Base-by-base conservation (phyloP, 73 alveolate genomes). In the Paramecium primaurelia region DNA sequence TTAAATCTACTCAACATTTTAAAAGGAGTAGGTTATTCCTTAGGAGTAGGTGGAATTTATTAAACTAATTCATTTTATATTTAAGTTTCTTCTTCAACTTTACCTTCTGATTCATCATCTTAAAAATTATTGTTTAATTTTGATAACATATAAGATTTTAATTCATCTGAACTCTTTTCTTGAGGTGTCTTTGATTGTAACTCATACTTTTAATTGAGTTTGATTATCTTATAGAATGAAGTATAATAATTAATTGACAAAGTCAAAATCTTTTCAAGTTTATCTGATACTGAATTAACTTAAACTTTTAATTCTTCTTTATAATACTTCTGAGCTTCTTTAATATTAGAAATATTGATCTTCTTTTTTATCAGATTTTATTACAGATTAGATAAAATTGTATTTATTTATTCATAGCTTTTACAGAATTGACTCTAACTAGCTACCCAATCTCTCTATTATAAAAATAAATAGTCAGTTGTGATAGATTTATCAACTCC, bases 401-500 rank as follows among this genome's bases (percentile, higher is more conserved):
- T 4, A 12, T 22, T 36, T 12, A 80, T 40, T 9, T 10, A 49
- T 8, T 40, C 77, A 80, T 80, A 80, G 26, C 18, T 80, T 40
- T 40, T 42, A 8, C 91, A 80, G 58, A 80, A 80, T 36, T 25
- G 20, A 45, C 91, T 42, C 8, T 45, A 49, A 45, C 71, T 45
- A 44, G 44, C 12, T 16, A 47, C 44, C 91, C 91, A 80, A 80
- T 80, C 91, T 80, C 44, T 8, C 18, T 42, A 20, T 47, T 47
- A 6, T 25, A 80, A 10, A 64, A 47, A 44, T 26, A 80, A 80
- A 80, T 45, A 80, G 30, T 80, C 91, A 26, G 71, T 42, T 22
- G 91, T 20, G 12, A 80, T 45, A 73, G 87, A 32, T 49, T 80
- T 80, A 80, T 47, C 73, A 4, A 80, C 47, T 10, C 91, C 91